Conservation (phyloP, 306 rosid species). For the Begonia peltatifolia region DNA sequence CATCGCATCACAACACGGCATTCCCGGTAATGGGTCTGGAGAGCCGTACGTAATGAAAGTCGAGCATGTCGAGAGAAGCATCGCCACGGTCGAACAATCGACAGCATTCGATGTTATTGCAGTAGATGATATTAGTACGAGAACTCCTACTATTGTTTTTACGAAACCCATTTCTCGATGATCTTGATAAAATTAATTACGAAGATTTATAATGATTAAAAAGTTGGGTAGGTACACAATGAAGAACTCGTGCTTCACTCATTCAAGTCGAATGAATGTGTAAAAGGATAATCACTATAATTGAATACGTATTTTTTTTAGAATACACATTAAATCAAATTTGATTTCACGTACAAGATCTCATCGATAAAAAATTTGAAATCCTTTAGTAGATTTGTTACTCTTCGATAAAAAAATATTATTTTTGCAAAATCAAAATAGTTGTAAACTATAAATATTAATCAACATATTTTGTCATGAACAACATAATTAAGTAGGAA, state of each 20-base stretch:
- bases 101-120: neutral
- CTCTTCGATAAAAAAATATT: too few species aligned
- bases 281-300: too few species aligned
- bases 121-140: neutral
- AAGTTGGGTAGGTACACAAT: neutral
- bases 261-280: constrained; percentile 1
- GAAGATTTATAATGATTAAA: neutral
- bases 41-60: constrained; percentile 27
- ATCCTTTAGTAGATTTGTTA: too few species aligned
- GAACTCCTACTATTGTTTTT: neutral
- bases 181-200: neutral
- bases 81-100: constrained; percentile 35
- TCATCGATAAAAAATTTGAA: too few species aligned
- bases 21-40: constrained; percentile 39
- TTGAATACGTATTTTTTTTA: too few species aligned
- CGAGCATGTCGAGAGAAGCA: constrained; percentile 30
- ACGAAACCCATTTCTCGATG: neutral
- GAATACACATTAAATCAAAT: too few species aligned
- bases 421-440: too few species aligned
- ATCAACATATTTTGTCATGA: too few species aligned
- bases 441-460: too few species aligned
- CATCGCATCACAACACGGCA: constrained; percentile 44
- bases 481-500: too few species aligned
- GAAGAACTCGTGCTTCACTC: neutral
- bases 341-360: too few species aligned